phyloP scores from a whole-genome alignment of 2,329 filamentous ascomycete species.

The Trichophyton verrucosum region DNA sequence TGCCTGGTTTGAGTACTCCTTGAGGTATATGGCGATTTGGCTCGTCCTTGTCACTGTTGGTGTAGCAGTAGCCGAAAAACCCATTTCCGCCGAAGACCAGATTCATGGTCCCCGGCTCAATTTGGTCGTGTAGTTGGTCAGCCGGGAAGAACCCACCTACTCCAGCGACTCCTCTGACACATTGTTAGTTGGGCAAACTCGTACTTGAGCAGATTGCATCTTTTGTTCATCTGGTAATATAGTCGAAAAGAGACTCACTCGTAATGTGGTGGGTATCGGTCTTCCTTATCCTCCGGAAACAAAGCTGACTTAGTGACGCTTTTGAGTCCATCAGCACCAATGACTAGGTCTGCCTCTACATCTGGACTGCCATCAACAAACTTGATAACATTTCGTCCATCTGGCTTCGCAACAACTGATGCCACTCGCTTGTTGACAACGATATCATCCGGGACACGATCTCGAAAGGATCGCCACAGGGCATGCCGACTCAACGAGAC shows the following conservation, averaged over 20 bases:
- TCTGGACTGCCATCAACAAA: conserved; percentile 26
- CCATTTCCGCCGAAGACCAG: conserved; percentile 38
- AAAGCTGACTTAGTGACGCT: conserved; percentile 27
- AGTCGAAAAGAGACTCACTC: conserved; percentile 21
- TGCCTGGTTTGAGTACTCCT: conserved; percentile 18
- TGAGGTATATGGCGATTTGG: conserved; percentile 17
- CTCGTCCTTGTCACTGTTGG: conserved; percentile 16
- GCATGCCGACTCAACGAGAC: conserved; percentile 29
- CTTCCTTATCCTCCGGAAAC: conserved; percentile 23
- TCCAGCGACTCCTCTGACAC: conserved; percentile 30
- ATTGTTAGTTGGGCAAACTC: background rate
- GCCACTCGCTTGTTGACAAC: conserved; percentile 25
- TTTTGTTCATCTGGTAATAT: background rate
- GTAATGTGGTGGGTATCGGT: conserved; percentile 29
- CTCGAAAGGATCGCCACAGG: conserved; percentile 28
- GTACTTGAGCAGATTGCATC: background rate
- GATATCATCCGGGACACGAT: conserved; percentile 23
- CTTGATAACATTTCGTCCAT: conserved; percentile 19
- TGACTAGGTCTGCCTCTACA: conserved; percentile 30
- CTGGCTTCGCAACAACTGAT: conserved; percentile 17
- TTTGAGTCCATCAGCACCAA: conserved; percentile 34
- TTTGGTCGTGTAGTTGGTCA: conserved; percentile 16
- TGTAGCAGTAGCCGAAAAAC: conserved; percentile 40
- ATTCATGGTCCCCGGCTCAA: conserved; percentile 30
- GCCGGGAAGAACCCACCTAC: conserved; percentile 36